Evolutionary conservation across 805 yeast species (phyloP).

Genomic region (Barnettozyma wickerhamii): DNA sequence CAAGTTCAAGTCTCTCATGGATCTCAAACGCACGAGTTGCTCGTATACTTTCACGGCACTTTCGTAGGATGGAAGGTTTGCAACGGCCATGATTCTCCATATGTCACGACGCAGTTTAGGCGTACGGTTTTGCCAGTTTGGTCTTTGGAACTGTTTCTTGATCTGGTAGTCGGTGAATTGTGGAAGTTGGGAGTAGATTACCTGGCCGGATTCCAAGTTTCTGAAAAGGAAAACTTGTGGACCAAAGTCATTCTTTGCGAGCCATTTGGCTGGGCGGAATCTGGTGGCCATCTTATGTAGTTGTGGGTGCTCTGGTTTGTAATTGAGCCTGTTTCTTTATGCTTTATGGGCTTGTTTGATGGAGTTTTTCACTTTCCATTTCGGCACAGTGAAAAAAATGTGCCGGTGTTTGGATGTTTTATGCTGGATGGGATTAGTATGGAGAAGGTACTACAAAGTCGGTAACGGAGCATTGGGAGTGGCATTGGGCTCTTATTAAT

Average conservation of each 20-base stretch:
- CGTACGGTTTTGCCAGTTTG: constrained; percentile 84
- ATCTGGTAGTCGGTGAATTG: constrained; percentile 38
- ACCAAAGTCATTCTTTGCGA: constrained; percentile 56
- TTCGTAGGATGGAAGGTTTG: constrained; percentile 55
- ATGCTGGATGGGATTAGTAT: neutral
- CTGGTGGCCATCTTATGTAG: constrained; percentile 21
- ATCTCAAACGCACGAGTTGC: constrained; percentile 68
- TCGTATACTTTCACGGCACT: constrained; percentile 69
- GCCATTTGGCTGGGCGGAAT: constrained; percentile 57
- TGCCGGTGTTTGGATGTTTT: neutral
- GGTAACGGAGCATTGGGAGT: no score
- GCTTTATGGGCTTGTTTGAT: neutral
- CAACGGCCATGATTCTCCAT: constrained; percentile 90
- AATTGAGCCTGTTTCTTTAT: neutral
- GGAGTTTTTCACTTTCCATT: neutral
- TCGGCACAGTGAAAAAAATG: no score
- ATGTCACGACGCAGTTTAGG: constrained; percentile 80
- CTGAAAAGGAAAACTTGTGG: constrained; percentile 84
- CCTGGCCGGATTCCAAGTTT: constrained; percentile 87
- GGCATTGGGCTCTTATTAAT: no score
- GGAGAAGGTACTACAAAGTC: no score
- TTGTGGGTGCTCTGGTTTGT: neutral
- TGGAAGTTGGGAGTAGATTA: constrained; percentile 82
- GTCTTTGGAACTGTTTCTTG: constrained; percentile 66
- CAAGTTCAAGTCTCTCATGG: constrained; percentile 62